A percentile compares a stretch with the other conserved stretches of the same genome.
Evolutionary conservation across 139 green algal species (phyloP).

Genomic region (Spirogloea muscicola): DNA sequence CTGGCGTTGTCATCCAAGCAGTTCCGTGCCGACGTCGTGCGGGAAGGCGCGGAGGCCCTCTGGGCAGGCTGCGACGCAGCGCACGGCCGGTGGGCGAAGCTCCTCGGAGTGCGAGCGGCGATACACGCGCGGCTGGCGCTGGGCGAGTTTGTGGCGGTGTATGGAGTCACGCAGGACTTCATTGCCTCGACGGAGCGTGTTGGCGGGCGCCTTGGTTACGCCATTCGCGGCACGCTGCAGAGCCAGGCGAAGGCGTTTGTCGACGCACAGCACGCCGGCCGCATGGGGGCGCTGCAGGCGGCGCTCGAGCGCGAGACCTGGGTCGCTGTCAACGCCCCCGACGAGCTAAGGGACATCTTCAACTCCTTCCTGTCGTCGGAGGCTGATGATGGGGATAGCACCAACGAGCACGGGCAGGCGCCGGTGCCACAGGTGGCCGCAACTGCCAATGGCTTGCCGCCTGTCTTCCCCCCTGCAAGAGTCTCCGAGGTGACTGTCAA

Average conservation of each 20-base stretch:
- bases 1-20: neutral
- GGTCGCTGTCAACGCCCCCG: constrained; percentile 21
- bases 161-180: constrained; percentile 26
- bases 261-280: constrained; percentile 46
- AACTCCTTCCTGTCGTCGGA: constrained; percentile 9
- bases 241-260: constrained; percentile 66
- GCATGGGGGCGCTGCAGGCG: constrained; percentile 9
- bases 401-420: no score
- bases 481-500: no score
- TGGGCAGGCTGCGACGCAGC: constrained; percentile 61
- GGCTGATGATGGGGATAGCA: no score
- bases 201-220: constrained; percentile 35
- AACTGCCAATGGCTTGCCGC: no score
- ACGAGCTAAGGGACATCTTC: constrained; percentile 35
- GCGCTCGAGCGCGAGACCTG: constrained; percentile 37
- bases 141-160: constrained; percentile 37
- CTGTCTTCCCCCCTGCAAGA: no score
- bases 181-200: constrained; percentile 39
- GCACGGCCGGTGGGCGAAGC: constrained; percentile 65
- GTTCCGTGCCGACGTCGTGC: constrained; percentile 32
- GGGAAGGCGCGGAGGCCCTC: constrained; percentile 37
- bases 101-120: constrained; percentile 56
- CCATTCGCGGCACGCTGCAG: constrained; percentile 57
- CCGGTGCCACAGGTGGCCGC: no score
- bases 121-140: constrained; percentile 28